Base-by-base conservation (phyloP, 805 yeast genomes). In the Cyberlindnera mississippiensis region DNA sequence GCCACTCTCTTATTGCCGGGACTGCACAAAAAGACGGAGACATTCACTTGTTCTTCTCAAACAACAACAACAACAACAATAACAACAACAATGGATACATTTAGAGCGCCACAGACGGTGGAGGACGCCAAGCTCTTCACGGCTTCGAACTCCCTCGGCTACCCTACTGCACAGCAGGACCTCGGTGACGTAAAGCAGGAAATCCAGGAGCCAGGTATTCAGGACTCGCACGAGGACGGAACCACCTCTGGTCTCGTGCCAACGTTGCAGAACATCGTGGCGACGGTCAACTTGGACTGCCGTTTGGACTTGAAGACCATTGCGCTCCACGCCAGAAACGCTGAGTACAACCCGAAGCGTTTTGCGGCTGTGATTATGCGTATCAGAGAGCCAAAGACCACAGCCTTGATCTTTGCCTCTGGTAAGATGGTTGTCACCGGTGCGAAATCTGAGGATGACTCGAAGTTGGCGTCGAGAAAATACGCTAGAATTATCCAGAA, bases 371-470 rank as follows among this genome's bases (percentile, higher is more conserved):
- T 93, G 37, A 93, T 93, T 55, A 93, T 93, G 99, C 86, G 99
- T 75, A 93, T 93, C 55, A 80, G 99, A 67, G 99, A 93, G 64
- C 99, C 99, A 14, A 93, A 93, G 65, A 93, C 99, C 1, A 93
- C 99, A 2, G 98, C 99, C 0, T 73, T 93, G 53, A 93, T 93
- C 52, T 93, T 93, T 65, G 99, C 99, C 2, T 89, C 97, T 2
- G 99, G 99, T 59, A 93, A 93, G 66, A 93, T 93, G 99, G 99
- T 93, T 53, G 99, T 93, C 13, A 93, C 98, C 24, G 99, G 99
- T 77, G 99, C 99, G 18, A 93, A 93, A 66, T 85, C 96, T 28
- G 99, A 93, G 64, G 98, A 93, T 62, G 98, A 93, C 62, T 88
- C 97, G n/a, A 93, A 93, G 64, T 75, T 93, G 51, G 99, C 99